Evolutionary conservation across 495 filamentous ascomycete genomes (phyloP).

Genomic region (Penicillium maclennaniae): DNA sequence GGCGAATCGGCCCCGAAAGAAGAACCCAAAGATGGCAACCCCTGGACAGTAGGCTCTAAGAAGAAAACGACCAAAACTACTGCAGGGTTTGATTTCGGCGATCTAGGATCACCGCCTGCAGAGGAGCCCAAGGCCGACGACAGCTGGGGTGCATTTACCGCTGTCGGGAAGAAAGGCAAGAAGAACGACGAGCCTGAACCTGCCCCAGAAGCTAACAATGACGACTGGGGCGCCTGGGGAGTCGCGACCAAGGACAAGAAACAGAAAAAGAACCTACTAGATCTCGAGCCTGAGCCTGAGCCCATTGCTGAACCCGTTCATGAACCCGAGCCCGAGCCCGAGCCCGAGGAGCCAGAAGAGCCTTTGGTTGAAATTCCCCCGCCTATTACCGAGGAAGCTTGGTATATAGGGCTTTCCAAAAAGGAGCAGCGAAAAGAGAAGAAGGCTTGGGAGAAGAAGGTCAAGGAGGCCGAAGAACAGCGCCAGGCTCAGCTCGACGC

Average conservation of each 20-base stretch:
- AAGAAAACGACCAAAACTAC: slow-evolving; percentile 34
- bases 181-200: slow-evolving; percentile 13
- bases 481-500: slow-evolving; percentile 4
- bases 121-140: slow-evolving; percentile 22
- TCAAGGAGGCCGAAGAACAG: slow-evolving; percentile 13
- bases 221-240: no score
- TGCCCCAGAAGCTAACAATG: neutral
- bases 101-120: slow-evolving; percentile 31
- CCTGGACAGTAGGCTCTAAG: slow-evolving; percentile 38
- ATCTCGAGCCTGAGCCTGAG: neutral
- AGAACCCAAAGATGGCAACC: slow-evolving; percentile 35
- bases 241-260: no score
- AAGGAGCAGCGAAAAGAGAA: slow-evolving; percentile 34
- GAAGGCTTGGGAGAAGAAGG: slow-evolving; percentile 30
- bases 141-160: slow-evolving; percentile 12
- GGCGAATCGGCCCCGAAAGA: slow-evolving; percentile 32
- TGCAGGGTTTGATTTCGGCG: slow-evolving; percentile 44
- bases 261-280: no score
- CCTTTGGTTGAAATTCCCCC: neutral
- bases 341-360: slow-evolving; percentile 13
- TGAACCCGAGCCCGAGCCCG: slow-evolving; percentile 5
- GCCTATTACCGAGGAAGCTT: slow-evolving; percentile 13
- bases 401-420: slow-evolving; percentile 20
- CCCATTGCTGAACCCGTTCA: slow-evolving; percentile 16
- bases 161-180: slow-evolving; percentile 20